Percentiles rank a stretch among this genome's conserved stretches.
These are phyloP conservation scores for Santalum album DNA, from an alignment of 164 flowering plant species.

Conservation along the genomic window DNA sequence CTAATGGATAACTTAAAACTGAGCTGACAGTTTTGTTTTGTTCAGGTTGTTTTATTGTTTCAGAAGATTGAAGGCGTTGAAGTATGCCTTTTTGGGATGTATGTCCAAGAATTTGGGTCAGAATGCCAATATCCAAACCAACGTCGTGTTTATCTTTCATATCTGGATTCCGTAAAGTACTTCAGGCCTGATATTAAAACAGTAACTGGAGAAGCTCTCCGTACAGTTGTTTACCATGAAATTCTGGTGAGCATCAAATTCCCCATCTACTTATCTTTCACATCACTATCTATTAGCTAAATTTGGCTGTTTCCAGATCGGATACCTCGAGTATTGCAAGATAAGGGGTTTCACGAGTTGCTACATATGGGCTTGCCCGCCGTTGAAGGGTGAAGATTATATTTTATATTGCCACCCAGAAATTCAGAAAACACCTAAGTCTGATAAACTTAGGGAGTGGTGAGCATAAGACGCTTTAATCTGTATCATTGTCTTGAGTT, in stretches of 20 bases:
- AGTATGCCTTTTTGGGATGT: slow-evolving; percentile 98
- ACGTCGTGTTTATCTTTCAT: slow-evolving; percentile 93
- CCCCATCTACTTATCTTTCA: neutral
- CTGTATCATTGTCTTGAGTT: neutral
- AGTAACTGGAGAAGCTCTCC: slow-evolving; percentile 87
- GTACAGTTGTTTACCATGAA: slow-evolving; percentile 98
- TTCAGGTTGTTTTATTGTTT: slow-evolving; percentile 82
- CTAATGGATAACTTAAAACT: too few species aligned
- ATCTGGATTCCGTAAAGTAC: slow-evolving; percentile 95
- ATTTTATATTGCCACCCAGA: slow-evolving; percentile 97
- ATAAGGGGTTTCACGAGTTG: slow-evolving; percentile 91
- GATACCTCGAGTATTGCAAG: slow-evolving; percentile 96
- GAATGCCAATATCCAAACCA: slow-evolving; percentile 86
- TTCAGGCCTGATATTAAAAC: slow-evolving; percentile 91
- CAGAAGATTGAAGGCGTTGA: slow-evolving; percentile 99
- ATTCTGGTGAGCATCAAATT: slow-evolving; percentile 52
- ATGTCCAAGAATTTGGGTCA: slow-evolving; percentile 97
- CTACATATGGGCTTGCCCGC: slow-evolving; percentile 99
- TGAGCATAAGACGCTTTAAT: slow-evolving; percentile 24
- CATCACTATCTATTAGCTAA: neutral
- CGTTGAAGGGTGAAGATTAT: slow-evolving; percentile 97
- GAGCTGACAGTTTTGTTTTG: slow-evolving; percentile 4
- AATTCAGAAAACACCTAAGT: slow-evolving; percentile 96
- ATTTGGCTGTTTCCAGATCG: slow-evolving; percentile 53
- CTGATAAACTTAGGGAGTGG: slow-evolving; percentile 97